A percentile compares a stretch with the other conserved stretches of the same genome.
phyloP scores from a whole-genome alignment of 2,329 filamentous ascomycete species.

The Cladorrhinum sp. region DNA sequence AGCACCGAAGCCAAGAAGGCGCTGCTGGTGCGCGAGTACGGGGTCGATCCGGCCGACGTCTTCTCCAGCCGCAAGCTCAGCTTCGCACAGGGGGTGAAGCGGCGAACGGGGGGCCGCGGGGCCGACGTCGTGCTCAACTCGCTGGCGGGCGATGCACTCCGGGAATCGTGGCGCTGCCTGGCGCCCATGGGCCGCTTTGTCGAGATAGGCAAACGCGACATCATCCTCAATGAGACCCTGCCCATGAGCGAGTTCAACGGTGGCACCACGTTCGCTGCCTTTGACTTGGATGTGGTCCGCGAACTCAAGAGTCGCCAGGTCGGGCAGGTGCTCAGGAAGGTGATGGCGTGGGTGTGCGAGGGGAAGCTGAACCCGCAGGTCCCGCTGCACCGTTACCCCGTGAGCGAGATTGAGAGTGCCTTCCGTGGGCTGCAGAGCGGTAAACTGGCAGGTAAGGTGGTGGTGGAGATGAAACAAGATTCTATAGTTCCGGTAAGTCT shows the following conservation, averaged over 20 bases:
- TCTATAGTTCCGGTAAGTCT: background rate
- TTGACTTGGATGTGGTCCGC: background rate
- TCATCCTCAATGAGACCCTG: slow-evolving; percentile 1
- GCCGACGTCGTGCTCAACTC: slow-evolving; percentile 25
- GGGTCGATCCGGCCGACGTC: slow-evolving; percentile 8
- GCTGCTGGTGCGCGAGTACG: slow-evolving; percentile 6
- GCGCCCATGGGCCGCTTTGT: slow-evolving; percentile 17
- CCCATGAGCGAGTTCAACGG: slow-evolving; percentile 13
- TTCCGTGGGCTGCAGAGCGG: slow-evolving; percentile 42
- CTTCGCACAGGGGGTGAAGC: slow-evolving; percentile 6
- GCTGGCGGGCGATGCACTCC: slow-evolving; percentile 40
- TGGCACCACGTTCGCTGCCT: slow-evolving; percentile 3
- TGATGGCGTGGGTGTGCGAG: no score
- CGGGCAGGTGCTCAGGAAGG: no score
- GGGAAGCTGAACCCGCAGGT: slow-evolving; percentile 21
- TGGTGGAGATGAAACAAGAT: slow-evolving; percentile 28
- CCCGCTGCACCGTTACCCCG: slow-evolving; percentile 27
- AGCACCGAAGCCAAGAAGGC: slow-evolving; percentile 7
- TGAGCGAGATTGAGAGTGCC: slow-evolving; percentile 32
- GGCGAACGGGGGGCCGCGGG: slow-evolving; percentile 10
- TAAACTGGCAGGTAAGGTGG: slow-evolving; percentile 43
- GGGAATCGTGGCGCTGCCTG: slow-evolving; percentile 42
- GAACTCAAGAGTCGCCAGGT: no score
- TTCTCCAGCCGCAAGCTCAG: slow-evolving; percentile 9
- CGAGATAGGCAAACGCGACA: slow-evolving; percentile 21